phyloP scores from a whole-genome alignment of 805 yeast genomes.

The Clavispora fructus region DNA sequence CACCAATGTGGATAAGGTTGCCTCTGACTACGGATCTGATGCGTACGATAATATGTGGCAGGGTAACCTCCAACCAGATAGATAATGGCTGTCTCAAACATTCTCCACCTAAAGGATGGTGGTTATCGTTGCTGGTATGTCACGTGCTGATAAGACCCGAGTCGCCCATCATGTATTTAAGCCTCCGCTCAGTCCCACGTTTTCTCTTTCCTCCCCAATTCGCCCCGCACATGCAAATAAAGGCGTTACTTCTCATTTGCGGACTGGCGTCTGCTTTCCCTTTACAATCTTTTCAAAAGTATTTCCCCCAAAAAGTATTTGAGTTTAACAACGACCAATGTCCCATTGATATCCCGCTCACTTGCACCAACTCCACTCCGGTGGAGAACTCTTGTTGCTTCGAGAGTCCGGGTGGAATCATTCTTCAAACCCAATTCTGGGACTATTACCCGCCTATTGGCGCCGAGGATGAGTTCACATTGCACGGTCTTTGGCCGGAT shows the following conservation, averaged over 20 bases:
- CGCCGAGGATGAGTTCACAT: conserved; percentile 31
- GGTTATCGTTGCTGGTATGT: background rate
- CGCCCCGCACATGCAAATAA: background rate
- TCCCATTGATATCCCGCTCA: conserved; percentile 37
- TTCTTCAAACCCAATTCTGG: conserved; percentile 41
- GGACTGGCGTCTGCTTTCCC: background rate
- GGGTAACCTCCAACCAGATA: no score
- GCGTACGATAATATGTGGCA: no score
- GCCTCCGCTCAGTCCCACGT: background rate
- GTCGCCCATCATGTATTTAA: background rate
- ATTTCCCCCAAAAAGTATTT: background rate
- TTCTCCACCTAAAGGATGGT: no score
- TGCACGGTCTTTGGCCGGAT: conserved; percentile 43
- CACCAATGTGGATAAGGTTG: no score
- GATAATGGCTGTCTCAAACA: no score
- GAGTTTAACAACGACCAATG: conserved; percentile 3
- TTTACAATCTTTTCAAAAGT: background rate
- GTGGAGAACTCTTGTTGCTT: conserved; percentile 46
- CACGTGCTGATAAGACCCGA: background rate
- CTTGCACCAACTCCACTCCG: conserved; percentile 53
- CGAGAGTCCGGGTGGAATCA: conserved; percentile 35
- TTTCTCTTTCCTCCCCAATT: background rate
- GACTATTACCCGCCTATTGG: conserved; percentile 32
- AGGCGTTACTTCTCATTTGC: background rate
- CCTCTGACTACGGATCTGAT: no score